Evolutionary conservation across 73 alveolate genomes (phyloP), one percentile per base, ranked within the genome.

Genomic region (Paramecium biaurelia): DNA sequence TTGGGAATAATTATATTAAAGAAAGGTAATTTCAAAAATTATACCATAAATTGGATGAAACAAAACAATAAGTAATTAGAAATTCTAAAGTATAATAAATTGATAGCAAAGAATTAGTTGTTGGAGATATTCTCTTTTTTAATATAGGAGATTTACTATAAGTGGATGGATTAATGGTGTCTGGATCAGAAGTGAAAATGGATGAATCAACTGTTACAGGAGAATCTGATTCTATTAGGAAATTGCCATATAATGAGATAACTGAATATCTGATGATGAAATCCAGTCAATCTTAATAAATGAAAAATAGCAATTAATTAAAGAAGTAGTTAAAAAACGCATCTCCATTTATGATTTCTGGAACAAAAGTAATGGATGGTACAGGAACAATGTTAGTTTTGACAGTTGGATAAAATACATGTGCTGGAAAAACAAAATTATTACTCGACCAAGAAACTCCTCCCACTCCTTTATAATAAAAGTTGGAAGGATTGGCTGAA

Each of bases 1-100:
- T 98, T 38, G 97, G 97, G 20, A 97, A 97, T 94, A 95, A 97
- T 93, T 97, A 97, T 86, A 88, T 94, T 86, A 97, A 97, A 84
- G 94, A 89, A 89, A 43, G 87, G 24, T 34, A 89, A 43, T 89
- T 89, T 38, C 37, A 70, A 53, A 89, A 89, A 82, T 57, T 89
- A 41, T 70, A 89, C 21, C 85, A 76, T 21, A 89, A 95, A 70
- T 76, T 93, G 70, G 96, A 95, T 43, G 93, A 93, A 28, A 84
- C 95, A 10, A 89, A 79, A 57, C 92, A 92, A 86, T 63, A 85
- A 56, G 94, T 94, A 11, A 94, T 92, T 18, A 86, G 97, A 72
- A 45, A 92, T 57, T 89, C 93, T 2, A 92, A 38, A 30, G 92
- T 93, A 2, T 53, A 42, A 28, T 79, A 88, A 53, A 92, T 95